phyloP scores from a whole-genome alignment of 768 basidiomycete genomes.

The Kwoniella dejecticola region DNA sequence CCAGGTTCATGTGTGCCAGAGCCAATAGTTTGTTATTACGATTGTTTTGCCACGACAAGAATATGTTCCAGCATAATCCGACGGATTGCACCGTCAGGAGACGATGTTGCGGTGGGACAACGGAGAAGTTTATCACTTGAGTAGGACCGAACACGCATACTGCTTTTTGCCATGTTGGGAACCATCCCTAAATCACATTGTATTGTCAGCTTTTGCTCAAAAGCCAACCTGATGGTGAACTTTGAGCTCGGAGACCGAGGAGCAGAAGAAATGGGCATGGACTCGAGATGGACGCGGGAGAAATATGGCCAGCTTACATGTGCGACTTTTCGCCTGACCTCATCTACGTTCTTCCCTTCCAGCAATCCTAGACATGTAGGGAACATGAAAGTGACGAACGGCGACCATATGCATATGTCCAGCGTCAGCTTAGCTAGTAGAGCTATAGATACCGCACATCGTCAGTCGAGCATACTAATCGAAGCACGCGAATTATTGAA shows the following conservation, averaged over 20 bases:
- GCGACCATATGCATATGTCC: conserved; percentile 47
- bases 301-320: no score
- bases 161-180: conserved; percentile 44
- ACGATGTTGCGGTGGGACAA: conserved; percentile 48
- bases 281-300: no score
- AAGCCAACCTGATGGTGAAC: no score
- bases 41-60: conserved; percentile 51
- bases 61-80: conserved; percentile 53
- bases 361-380: conserved; percentile 44
- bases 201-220: no score
- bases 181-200: conserved; percentile 23
- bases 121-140: conserved; percentile 50
- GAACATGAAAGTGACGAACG: conserved; percentile 47
- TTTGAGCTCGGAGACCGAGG: neutral
- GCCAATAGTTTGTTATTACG: conserved; percentile 35
- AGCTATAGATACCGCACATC: conserved; percentile 16
- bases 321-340: conserved; percentile 46
- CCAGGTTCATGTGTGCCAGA: conserved; percentile 21
- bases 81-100: conserved; percentile 47
- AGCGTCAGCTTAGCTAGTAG: conserved; percentile 32
- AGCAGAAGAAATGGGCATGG: no score
- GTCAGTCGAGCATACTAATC: no score
- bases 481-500: no score
- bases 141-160: conserved; percentile 48
- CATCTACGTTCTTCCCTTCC: conserved; percentile 40